These are phyloP conservation scores for Lobulomyces angularis DNA, from an alignment of 192 early-diverging fungal species.

Conservation along the genomic window DNA sequence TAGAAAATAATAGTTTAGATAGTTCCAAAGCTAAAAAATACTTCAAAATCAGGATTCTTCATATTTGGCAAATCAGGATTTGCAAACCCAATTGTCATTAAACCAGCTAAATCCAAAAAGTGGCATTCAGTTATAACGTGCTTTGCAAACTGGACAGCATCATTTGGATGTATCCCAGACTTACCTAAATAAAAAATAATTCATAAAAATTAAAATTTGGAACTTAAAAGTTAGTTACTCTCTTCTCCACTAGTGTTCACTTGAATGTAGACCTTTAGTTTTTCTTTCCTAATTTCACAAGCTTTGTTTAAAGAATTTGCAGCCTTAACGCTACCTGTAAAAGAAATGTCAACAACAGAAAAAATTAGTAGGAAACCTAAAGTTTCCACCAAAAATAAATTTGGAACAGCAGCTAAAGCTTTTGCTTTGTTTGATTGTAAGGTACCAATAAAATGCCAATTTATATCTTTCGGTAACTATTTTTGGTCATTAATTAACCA, in stretches of 20 bases:
- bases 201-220: not conserved
- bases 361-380: conserved; percentile 26
- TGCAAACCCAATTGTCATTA: conserved; percentile 94
- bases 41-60: conserved; percentile 67
- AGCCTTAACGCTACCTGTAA: conserved; percentile 60
- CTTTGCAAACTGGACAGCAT: conserved; percentile 40
- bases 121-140: conserved; percentile 55
- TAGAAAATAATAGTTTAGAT: conserved; percentile 8
- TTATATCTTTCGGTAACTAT: conserved; percentile 71
- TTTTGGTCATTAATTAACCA: not conserved
- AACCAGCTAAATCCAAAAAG: conserved; percentile 57
- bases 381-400: conserved; percentile 88
- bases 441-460: conserved; percentile 94
- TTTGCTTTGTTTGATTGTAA: conserved; percentile 99
- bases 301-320: conserved; percentile 72
- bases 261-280: conserved; percentile 78
- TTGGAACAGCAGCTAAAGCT: conserved; percentile 68
- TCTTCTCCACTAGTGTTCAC: conserved; percentile 91
- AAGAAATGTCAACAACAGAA: conserved; percentile 1
- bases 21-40: conserved; percentile 15
- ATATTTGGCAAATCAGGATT: conserved; percentile 26
- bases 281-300: conserved; percentile 31
- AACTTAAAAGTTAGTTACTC: conserved; percentile 25
- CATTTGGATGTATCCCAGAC: conserved; percentile 52
- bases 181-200: conserved; percentile 43